Evolutionary conservation across 768 basidiomycete species (phyloP), one percentile per base, ranked within the genome.

Genomic region (Mycena maculata): DNA sequence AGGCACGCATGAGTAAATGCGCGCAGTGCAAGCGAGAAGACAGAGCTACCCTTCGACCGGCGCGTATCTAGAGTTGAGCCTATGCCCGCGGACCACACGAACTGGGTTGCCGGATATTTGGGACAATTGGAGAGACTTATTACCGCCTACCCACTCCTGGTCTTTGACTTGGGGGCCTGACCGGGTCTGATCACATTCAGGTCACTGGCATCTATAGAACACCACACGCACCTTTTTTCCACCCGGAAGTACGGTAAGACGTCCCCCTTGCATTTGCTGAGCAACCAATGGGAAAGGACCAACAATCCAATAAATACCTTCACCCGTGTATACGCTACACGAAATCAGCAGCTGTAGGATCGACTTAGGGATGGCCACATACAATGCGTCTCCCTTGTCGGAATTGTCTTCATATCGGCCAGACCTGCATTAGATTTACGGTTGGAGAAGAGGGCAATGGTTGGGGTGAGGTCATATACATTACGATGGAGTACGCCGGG

Each of bases 351-450:
- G n/a, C 18, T 18, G 41, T 25, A 13, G 39, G 63, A 39, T 31
- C 33, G 28, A 54, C 15, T 28, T 15, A 22, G 16, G 44, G 31
- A 20, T n/a, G 2, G 27, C 45, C 27, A 30, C 33, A 63, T 65
- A 83, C 82, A 84, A 80, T 9, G 5, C 76, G 0, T 81, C 76
- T 31, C 83, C 83, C 0, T 45, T 1, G 33, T 84, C 83, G 2
- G 52, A n/a, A 62, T 84, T 79, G 68, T 84, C 83, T 48, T 81
- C 78, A 44, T 84, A 84, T 9, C 81, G 81, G 16, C 71, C 76
- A 39, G 83, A 81, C 20, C 75, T 76, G 28, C 6, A 31, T 3
- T 42, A 1, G 23, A 12, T 25, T 3, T 1, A 62, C 9, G 52
- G n/a, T n/a, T n/a, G n/a, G n/a, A n/a, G 23, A 38, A 36, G 22